Percentiles rank a stretch among this genome's conserved stretches.
phyloP scores from a whole-genome alignment of 108 stramenopile species.

The Craspedostauros australis region DNA sequence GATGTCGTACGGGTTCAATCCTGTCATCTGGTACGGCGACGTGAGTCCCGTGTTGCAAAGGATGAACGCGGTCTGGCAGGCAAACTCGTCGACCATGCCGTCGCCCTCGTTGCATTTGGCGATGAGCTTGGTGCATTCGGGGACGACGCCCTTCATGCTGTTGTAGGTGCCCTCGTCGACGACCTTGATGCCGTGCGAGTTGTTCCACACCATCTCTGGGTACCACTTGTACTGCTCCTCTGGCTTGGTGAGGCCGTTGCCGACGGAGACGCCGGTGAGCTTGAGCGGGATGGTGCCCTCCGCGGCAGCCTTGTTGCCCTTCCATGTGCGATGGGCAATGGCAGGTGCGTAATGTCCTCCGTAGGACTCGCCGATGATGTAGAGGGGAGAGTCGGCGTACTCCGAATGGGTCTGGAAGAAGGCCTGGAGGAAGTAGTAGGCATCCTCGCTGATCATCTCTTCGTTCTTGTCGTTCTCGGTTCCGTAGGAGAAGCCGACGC shows the following conservation, averaged over 20 bases:
- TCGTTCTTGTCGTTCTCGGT: constrained; percentile 72
- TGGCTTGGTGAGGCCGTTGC: constrained; percentile 94
- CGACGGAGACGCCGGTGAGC: constrained; percentile 87
- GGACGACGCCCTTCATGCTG: constrained; percentile 66
- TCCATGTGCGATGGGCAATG: constrained; percentile 56
- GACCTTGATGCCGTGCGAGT: constrained; percentile 81
- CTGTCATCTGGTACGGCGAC: constrained; percentile 80
- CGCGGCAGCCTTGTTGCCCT: constrained; percentile 17
- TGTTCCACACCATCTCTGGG: constrained; percentile 91
- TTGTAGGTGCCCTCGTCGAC: constrained; percentile 66
- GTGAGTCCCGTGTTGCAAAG: constrained; percentile 76
- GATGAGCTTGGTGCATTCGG: constrained; percentile 73
- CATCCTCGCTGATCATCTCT: constrained; percentile 91
- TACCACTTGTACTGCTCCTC: constrained; percentile 88
- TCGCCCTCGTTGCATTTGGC: constrained; percentile 72
- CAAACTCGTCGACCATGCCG: constrained; percentile 45
- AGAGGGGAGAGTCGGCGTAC: constrained; percentile 73
- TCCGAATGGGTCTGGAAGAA: constrained; percentile 85
- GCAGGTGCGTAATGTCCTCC: constrained; percentile 97
- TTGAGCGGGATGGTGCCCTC: constrained; percentile 49
- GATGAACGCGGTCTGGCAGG: constrained; percentile 74
- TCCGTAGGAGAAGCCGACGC: constrained; percentile 95
- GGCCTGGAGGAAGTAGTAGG: constrained; percentile 89
- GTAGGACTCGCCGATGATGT: constrained; percentile 85
- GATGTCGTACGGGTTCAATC: constrained; percentile 95